Evolutionary conservation across 495 filamentous ascomycete genomes (phyloP).

Genomic region (Trichoderma gamsii): DNA sequence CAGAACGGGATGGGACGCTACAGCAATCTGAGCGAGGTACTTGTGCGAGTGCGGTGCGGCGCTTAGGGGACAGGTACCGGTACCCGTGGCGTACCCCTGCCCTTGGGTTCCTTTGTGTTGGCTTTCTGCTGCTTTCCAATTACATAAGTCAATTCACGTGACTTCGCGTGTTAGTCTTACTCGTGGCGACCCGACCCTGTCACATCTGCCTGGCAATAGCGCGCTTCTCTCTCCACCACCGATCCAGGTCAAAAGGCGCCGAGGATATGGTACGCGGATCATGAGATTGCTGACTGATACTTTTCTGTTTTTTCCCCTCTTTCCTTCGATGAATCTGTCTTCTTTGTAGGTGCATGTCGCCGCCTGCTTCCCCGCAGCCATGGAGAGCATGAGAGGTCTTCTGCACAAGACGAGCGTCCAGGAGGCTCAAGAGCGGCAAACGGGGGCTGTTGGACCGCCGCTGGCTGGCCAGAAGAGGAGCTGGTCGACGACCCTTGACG

Average conservation of each 20-base stretch:
- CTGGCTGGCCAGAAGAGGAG: conserved; percentile 15
- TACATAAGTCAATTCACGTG: neutral
- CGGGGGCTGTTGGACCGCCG: neutral
- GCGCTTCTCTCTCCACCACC: neutral
- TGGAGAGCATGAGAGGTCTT: conserved; percentile 16
- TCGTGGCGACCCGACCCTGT: neutral
- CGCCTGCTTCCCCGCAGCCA: conserved; percentile 3
- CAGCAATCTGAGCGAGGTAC: too few species aligned
- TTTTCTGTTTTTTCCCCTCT: neutral
- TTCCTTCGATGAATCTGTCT: neutral
- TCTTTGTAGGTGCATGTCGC: neutral
- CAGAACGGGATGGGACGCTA: too few species aligned
- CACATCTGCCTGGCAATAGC: neutral
- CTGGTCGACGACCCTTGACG: conserved; percentile 10
- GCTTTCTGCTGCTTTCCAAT: neutral
- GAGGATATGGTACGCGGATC: neutral
- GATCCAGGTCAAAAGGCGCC: neutral
- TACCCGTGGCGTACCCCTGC: too few species aligned
- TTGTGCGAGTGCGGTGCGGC: too few species aligned
- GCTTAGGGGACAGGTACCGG: too few species aligned
- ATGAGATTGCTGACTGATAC: neutral
- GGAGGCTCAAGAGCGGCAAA: conserved; percentile 25
- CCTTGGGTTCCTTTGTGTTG: too few species aligned
- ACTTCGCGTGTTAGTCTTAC: neutral
- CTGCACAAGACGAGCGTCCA: conserved; percentile 19